Percentiles rank a stretch among this genome's conserved stretches.
Conservation (phyloP, 2,329 filamentous ascomycete genomes). For the Clarireedia monteithiana region DNA sequence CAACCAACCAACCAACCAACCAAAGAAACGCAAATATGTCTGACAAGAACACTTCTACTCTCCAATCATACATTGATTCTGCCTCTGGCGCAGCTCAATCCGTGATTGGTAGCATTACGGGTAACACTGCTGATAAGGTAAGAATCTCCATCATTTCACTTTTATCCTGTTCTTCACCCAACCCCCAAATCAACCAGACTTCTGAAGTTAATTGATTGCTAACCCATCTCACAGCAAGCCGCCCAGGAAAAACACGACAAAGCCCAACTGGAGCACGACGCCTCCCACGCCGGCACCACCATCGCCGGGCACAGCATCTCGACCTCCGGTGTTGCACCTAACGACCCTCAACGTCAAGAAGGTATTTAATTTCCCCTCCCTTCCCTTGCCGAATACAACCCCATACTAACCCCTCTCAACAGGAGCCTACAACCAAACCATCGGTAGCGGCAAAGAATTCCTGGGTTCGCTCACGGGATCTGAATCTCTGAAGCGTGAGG, state of each 20-base stretch:
- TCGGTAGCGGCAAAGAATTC: conserved; percentile 79
- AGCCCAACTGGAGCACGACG: conserved; percentile 59
- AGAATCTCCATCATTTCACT: conserved; percentile 30
- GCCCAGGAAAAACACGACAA: conserved; percentile 50
- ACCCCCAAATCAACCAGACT: neutral
- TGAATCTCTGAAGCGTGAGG: conserved; percentile 67
- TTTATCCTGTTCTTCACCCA: neutral
- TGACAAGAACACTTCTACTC: conserved; percentile 56
- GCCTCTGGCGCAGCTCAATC: conserved; percentile 67
- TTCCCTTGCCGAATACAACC: too few species aligned
- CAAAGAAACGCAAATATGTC: conserved; percentile 32
- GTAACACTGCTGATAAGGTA: conserved; percentile 53
- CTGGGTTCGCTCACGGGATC: conserved; percentile 69
- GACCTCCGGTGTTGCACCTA: conserved; percentile 61
- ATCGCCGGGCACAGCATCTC: conserved; percentile 65
- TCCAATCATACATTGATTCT: conserved; percentile 69
- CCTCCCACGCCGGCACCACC: conserved; percentile 68
- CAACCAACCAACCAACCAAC: too few species aligned
- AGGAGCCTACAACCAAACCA: conserved; percentile 71
- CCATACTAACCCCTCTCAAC: too few species aligned
- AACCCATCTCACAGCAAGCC: conserved; percentile 6
- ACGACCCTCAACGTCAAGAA: conserved; percentile 62
- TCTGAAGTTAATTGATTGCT: neutral
- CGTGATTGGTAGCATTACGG: conserved; percentile 64
- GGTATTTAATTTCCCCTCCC: conserved; percentile 35